Evolutionary conservation across 1,284 basidiomycete genomes (phyloP).

Genomic region (Ceratobasidium papillatum): DNA sequence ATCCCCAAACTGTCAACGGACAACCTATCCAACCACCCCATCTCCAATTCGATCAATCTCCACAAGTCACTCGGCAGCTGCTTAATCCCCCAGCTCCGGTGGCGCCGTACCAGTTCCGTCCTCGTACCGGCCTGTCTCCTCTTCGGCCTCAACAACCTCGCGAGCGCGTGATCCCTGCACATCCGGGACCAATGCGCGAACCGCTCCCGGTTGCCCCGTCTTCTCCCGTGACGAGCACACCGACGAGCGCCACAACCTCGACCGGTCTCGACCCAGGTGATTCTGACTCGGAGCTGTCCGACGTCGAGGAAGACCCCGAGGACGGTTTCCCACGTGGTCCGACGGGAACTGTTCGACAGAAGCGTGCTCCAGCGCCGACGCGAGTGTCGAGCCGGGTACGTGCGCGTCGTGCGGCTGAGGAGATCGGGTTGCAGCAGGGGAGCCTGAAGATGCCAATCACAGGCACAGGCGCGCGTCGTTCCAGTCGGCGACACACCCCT

Average conservation of each 20-base stretch:
- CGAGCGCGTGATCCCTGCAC: constrained; percentile 21
- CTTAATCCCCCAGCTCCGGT: constrained; percentile 1
- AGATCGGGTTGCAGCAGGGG: background rate
- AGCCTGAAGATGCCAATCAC: constrained; percentile 37
- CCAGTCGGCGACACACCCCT: constrained; percentile 30
- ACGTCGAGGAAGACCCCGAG: constrained; percentile 3
- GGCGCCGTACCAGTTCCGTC: constrained; percentile 25
- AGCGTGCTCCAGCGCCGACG: constrained; percentile 14
- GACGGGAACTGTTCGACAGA: constrained; percentile 30
- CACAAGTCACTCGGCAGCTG: constrained; percentile 23
- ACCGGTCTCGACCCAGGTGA: constrained; percentile 3
- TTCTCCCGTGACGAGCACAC: constrained; percentile 17
- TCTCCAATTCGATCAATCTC: constrained; percentile 21
- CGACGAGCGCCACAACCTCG: constrained; percentile 13
- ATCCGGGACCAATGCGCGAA: constrained; percentile 39
- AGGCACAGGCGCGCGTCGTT: constrained; percentile 19
- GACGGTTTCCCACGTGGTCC: constrained; percentile 12
- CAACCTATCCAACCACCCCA: constrained; percentile 15
- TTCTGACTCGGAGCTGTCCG: constrained; percentile 23
- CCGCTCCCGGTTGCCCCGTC: constrained; percentile 19
- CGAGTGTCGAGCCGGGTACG: constrained; percentile 30
- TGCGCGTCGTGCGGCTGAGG: constrained; percentile 24
- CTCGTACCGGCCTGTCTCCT: background rate
- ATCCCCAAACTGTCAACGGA: constrained; percentile 16
- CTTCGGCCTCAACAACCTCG: constrained; percentile 28